Evolutionary conservation across 2,329 filamentous ascomycete genomes (phyloP).

Genomic region (Fusarium praegraminearum): DNA sequence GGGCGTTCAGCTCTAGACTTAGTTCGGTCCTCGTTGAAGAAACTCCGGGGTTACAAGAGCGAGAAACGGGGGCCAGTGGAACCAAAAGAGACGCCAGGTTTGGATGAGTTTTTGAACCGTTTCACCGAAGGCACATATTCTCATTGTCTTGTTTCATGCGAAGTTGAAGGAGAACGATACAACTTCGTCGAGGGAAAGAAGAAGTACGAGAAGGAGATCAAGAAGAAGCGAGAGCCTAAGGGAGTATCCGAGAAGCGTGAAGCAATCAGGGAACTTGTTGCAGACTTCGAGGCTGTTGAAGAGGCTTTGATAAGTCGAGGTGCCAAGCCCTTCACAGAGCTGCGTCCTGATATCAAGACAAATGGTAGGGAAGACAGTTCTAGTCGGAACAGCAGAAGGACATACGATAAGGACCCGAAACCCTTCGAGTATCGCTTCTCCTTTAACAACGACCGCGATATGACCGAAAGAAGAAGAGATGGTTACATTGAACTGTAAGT

Average conservation of each 20-base stretch:
- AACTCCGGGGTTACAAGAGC: conserved; percentile 60
- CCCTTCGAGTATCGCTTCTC: conserved; percentile 63
- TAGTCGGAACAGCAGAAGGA: not conserved
- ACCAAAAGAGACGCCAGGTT: conserved; percentile 51
- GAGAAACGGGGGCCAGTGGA: conserved; percentile 27
- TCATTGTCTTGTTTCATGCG: conserved; percentile 63
- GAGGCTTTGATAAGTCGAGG: conserved; percentile 65
- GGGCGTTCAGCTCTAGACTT: conserved; percentile 70
- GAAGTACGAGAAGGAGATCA: conserved; percentile 44
- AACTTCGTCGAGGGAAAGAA: conserved; percentile 51
- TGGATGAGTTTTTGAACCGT: conserved; percentile 65
- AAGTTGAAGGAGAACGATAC: conserved; percentile 52
- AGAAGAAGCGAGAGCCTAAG: conserved; percentile 27
- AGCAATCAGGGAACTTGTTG: conserved; percentile 57
- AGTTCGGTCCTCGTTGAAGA: conserved; percentile 64
- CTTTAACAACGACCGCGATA: conserved; percentile 67
- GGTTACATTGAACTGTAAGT: conserved; percentile 74
- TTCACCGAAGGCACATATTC: conserved; percentile 69
- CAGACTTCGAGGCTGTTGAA: conserved; percentile 40
- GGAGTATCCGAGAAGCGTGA: conserved; percentile 63
- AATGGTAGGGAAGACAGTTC: conserved; percentile 13
- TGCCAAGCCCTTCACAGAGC: conserved; percentile 74
- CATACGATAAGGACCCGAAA: conserved; percentile 40
- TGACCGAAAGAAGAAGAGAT: conserved; percentile 64
- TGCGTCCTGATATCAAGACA: conserved; percentile 66